These are phyloP conservation scores for Ogataea paradorogensis DNA, from an alignment of 805 yeast genomes.

Conservation along the genomic window DNA sequence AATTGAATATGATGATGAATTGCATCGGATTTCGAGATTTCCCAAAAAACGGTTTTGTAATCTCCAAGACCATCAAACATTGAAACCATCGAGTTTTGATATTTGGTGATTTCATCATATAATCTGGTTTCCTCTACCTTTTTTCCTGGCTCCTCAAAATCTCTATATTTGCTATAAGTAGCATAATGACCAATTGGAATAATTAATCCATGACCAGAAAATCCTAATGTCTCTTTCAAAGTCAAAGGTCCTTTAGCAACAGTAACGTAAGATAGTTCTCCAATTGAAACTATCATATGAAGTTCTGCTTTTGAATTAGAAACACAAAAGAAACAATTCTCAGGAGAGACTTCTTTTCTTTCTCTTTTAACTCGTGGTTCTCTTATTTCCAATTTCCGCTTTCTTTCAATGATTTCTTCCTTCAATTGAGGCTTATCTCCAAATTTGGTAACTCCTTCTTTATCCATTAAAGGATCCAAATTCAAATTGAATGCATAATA, in stretches of 20 bases:
- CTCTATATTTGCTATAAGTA: conserved; percentile 27
- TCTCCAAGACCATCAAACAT: conserved; percentile 43
- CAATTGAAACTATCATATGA: conserved; percentile 79
- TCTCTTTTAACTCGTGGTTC: conserved; percentile 25
- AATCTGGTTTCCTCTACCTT: conserved; percentile 34
- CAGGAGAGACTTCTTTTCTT: conserved; percentile 47
- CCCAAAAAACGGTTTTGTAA: conserved; percentile 61
- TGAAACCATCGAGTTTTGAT: conserved; percentile 45
- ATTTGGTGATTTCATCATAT: conserved; percentile 44
- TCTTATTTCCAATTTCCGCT: not conserved
- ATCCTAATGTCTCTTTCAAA: conserved; percentile 43
- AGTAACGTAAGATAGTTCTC: conserved; percentile 62
- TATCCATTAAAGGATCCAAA: conserved; percentile 27
- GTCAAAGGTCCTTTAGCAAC: conserved; percentile 86
- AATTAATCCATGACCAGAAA: conserved; percentile 80
- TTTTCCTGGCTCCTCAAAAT: conserved; percentile 21
- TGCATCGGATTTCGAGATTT: conserved; percentile 59
- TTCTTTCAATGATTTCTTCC: not conserved
- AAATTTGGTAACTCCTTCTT: conserved; percentile 17
- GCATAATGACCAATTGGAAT: conserved; percentile 78
- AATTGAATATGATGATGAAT: conserved; percentile 77
- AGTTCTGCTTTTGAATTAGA: conserved; percentile 74
- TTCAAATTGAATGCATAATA: conserved; percentile 65
- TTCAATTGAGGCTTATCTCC: conserved; percentile 10
- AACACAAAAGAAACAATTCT: conserved; percentile 76